Conservation (phyloP, 2,329 filamentous ascomycete genomes). For the Neofusicoccum sp. region DNA sequence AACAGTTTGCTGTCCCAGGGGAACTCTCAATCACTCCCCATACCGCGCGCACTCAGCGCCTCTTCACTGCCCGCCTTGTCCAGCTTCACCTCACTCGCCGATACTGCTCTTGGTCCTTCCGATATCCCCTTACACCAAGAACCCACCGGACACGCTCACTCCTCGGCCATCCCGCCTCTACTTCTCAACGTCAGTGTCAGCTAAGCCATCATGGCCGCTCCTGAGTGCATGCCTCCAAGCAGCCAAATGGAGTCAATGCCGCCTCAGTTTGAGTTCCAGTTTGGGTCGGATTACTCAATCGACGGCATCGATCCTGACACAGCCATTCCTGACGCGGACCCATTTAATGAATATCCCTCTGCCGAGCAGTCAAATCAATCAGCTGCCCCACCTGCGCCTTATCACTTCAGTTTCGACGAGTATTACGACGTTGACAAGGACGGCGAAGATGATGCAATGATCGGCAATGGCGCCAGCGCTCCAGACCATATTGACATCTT, state of each 20-base stretch:
- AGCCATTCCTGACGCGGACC: neutral
- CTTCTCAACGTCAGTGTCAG: neutral
- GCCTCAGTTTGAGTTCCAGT: neutral
- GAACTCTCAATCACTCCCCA: no score
- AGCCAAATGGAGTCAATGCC: slow-evolving; percentile 3
- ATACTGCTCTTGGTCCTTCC: no score
- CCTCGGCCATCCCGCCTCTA: no score
- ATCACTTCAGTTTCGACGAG: neutral
- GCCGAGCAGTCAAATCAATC: no score
- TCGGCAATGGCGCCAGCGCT: neutral
- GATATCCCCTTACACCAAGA: no score
- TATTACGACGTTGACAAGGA: neutral
- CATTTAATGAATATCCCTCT: no score
- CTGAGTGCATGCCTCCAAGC: neutral
- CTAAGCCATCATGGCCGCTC: neutral
- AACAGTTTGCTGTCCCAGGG: no score
- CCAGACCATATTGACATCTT: neutral
- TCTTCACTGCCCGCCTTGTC: no score
- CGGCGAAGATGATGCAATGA: neutral
- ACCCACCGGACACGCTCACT: no score
- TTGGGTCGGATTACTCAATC: neutral
- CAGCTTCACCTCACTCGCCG: no score
- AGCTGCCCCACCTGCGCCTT: neutral
- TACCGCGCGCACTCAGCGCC: no score
- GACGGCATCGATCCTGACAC: neutral